Base-by-base conservation (phyloP, 495 filamentous ascomycete genomes). In the Penicillium paxilli region DNA sequence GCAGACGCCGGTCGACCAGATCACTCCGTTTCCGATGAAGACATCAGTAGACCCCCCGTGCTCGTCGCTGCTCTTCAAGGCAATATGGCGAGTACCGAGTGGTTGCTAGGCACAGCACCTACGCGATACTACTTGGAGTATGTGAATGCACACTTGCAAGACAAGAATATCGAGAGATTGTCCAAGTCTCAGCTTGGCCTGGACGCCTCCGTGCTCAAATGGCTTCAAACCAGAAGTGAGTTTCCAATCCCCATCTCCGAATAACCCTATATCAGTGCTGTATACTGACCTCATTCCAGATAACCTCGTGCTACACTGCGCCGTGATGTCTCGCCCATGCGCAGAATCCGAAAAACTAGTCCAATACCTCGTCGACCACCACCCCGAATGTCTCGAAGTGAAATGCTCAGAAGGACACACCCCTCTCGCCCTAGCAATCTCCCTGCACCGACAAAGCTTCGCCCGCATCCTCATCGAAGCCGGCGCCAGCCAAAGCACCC, bases 71-170 rank as follows among this genome's bases (percentile, higher is more conserved):
- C 87, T 0, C 47, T 68, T 9, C 40, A 62, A 10, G 85, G 86
- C 14, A 82, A 70, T 16, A 63, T 92, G 22, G 79, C 83, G 8
- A 77, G 76, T 24, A 78, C 84, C 0, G 83, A 90, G 61, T 92
- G 85, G 83, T 87, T 88, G 60, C 65, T 90, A 44, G 81, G 85
- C 35, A 84, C 87, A 26, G 77, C 82, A 0, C 86, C 87, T 0
- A 58, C 77, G 52, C 70, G 84, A 26, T 67, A 77, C 40, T 92
- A 91, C 58, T 62, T 74, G 9, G 77, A 86, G 35, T 92, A 89
- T 57, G 72, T 78, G 11, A 78, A 81, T 38, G 73, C 75, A 8
- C 76, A 87, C 47, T 69, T 67, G 46, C 70, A 81, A 19, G 81
- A 90, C 40, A 66, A 75, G 33, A 72, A 78, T 12, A 51, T 90